These are phyloP conservation scores for Termitomyces sp. DNA, from an alignment of 768 basidiomycete genomes.

Conservation along the genomic window DNA sequence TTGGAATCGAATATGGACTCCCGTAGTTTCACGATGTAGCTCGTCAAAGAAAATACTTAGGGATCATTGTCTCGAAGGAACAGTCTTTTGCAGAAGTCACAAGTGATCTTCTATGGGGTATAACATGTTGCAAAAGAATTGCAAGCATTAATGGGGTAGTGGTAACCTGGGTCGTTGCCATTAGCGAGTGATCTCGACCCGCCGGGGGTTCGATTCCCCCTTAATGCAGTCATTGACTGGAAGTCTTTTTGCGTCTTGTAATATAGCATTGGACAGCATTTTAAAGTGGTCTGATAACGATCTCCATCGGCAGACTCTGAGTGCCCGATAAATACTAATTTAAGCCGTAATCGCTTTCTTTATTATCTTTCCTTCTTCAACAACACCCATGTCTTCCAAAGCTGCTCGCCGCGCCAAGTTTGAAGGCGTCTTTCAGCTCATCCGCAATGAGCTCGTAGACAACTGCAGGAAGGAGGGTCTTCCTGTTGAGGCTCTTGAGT, in stretches of 20 bases:
- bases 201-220: slow-evolving; percentile 88
- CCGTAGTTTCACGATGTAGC: background rate
- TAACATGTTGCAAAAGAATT: too few relatives aligned
- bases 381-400: slow-evolving; percentile 20
- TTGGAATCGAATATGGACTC: background rate
- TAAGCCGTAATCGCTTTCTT: background rate
- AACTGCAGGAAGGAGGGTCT: slow-evolving; percentile 70
- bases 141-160: slow-evolving; percentile 4
- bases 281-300: slow-evolving; percentile 8
- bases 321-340: slow-evolving; percentile 4
- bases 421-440: slow-evolving; percentile 64
- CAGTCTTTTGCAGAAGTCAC: too few relatives aligned
- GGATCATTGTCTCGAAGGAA: too few relatives aligned
- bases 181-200: slow-evolving; percentile 48
- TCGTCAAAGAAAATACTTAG: too few relatives aligned
- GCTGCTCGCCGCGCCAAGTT: slow-evolving; percentile 56
- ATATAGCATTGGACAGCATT: too few relatives aligned
- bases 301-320: background rate
- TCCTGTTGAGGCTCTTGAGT: slow-evolving; percentile 81
- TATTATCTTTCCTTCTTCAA: background rate
- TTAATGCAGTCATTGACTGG: too few relatives aligned
- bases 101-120: too few relatives aligned
- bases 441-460: slow-evolving; percentile 76
- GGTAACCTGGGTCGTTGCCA: slow-evolving; percentile 8
- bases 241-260: too few relatives aligned